These are phyloP conservation scores for Entomortierella parvispora DNA, from an alignment of 192 early-diverging fungal species.

Conservation along the genomic window DNA sequence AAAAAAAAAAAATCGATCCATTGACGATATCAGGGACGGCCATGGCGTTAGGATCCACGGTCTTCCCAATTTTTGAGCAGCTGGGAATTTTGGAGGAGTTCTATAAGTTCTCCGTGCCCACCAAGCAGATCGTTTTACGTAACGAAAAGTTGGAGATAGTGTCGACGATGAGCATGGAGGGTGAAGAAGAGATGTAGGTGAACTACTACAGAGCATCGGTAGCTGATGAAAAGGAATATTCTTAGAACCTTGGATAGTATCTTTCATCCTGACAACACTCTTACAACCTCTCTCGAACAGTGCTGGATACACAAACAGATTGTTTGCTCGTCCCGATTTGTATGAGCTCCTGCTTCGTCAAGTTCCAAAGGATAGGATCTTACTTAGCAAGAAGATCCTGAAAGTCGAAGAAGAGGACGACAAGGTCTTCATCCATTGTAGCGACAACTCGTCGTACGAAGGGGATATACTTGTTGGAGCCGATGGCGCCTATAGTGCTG, in stretches of 20 bases:
- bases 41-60: no score
- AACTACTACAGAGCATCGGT: neutral
- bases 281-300: neutral
- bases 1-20: neutral
- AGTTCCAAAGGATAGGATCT: constrained; percentile 7
- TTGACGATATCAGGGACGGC: neutral
- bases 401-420: constrained; percentile 19
- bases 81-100: no score
- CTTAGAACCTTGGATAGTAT: no score
- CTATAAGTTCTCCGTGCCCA: no score
- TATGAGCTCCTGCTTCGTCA: constrained; percentile 10
- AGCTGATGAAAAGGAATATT: neutral
- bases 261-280: no score
- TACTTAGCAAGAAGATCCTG: constrained; percentile 22
- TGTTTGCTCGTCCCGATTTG: constrained; percentile 13
- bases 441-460: no score
- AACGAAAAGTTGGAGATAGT: no score
- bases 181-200: no score
- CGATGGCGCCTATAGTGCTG: constrained; percentile 44
- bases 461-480: no score
- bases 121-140: no score
- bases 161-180: no score
- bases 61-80: no score
- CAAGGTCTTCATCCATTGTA: constrained; percentile 28
- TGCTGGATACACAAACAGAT: neutral